Percentiles rank a stretch among this genome's conserved stretches.
phyloP scores from a whole-genome alignment of 208 protist species.

The Leishmania aethiopica region DNA sequence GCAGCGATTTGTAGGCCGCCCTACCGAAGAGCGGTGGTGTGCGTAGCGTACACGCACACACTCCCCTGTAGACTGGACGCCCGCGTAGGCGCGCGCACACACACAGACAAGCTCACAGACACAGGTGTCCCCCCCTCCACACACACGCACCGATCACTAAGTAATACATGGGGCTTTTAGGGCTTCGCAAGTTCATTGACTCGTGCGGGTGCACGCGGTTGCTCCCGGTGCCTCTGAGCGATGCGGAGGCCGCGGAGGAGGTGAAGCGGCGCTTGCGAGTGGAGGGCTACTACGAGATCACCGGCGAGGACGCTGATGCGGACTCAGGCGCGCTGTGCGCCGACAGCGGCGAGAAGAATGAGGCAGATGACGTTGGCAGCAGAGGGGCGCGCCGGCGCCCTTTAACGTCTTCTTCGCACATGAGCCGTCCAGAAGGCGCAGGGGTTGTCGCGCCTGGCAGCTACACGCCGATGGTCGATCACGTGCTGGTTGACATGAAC shows the following conservation, averaged over 20 bases:
- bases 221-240: slow-evolving; percentile 55
- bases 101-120: neutral
- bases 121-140: neutral
- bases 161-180: slow-evolving; percentile 70
- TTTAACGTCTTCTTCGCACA: slow-evolving; percentile 25
- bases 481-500: slow-evolving; percentile 89
- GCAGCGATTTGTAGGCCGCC: neutral
- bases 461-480: slow-evolving; percentile 38
- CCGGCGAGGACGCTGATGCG: neutral
- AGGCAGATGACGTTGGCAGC: neutral
- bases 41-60: neutral
- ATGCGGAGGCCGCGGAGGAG: slow-evolving; percentile 47
- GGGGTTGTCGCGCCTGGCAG: neutral
- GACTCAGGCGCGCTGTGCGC: neutral
- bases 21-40: neutral
- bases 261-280: slow-evolving; percentile 23
- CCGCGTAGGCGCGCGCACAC: neutral
- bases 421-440: neutral
- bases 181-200: slow-evolving; percentile 86
- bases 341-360: neutral
- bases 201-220: slow-evolving; percentile 67
- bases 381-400: neutral
- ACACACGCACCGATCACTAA: neutral
- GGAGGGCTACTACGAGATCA: slow-evolving; percentile 9
- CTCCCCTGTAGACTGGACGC: neutral